Evolutionary conservation across 2,329 filamentous ascomycete genomes (phyloP).

Genomic region (Epichloe uncinata): DNA sequence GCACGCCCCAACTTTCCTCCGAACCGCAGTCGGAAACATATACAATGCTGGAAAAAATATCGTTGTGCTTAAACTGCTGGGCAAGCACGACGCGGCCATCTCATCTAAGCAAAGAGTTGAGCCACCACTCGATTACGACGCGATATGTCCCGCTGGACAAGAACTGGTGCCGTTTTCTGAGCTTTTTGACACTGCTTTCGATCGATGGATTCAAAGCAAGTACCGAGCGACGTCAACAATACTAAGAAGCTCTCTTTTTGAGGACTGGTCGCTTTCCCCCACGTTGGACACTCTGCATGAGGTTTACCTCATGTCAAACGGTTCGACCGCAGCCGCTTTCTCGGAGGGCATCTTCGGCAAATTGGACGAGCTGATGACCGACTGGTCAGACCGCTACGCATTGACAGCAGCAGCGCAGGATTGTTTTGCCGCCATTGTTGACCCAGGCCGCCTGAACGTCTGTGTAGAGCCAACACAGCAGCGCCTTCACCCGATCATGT

Average conservation of each 20-base stretch:
- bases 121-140: slow-evolving; percentile 40
- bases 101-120: slow-evolving; percentile 20
- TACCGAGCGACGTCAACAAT: slow-evolving; percentile 55
- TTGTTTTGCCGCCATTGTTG: slow-evolving; percentile 47
- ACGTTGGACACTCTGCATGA: slow-evolving; percentile 54
- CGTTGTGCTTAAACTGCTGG: slow-evolving; percentile 64
- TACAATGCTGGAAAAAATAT: slow-evolving; percentile 84
- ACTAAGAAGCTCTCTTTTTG: slow-evolving; percentile 50
- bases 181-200: slow-evolving; percentile 57
- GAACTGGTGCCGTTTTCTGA: slow-evolving; percentile 58
- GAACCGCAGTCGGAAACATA: slow-evolving; percentile 54
- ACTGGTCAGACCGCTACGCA: slow-evolving; percentile 72
- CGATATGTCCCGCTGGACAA: slow-evolving; percentile 35
- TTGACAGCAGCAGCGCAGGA: slow-evolving; percentile 67
- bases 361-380: slow-evolving; percentile 45
- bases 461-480: slow-evolving; percentile 30
- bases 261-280: slow-evolving; percentile 51
- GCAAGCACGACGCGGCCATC: slow-evolving; percentile 31
- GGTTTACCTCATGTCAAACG: slow-evolving; percentile 68
- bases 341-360: slow-evolving; percentile 59
- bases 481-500: slow-evolving; percentile 29
- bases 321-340: slow-evolving; percentile 52
- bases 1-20: slow-evolving; percentile 63
- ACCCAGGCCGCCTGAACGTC: slow-evolving; percentile 50
- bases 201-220: slow-evolving; percentile 63